These are phyloP conservation scores for Aspergillus chevalieri DNA, from an alignment of 2,329 filamentous ascomycete genomes.

Conservation along the genomic window DNA sequence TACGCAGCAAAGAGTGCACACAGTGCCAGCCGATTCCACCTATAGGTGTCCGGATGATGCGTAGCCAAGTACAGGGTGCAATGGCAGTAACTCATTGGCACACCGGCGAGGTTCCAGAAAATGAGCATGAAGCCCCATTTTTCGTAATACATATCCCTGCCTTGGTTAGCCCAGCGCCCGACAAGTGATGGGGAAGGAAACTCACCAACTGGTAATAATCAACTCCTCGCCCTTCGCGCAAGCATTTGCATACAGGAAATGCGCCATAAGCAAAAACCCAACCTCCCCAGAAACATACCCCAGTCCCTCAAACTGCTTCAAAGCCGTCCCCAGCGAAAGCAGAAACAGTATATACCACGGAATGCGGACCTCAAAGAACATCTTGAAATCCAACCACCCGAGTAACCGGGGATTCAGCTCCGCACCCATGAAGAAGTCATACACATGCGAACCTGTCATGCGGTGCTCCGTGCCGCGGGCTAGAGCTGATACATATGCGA, in stretches of 20 bases:
- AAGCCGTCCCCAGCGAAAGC: slow-evolving; percentile 64
- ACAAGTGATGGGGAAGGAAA: neutral
- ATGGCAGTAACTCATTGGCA: slow-evolving; percentile 86
- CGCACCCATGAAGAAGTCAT: slow-evolving; percentile 87
- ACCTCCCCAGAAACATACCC: slow-evolving; percentile 81
- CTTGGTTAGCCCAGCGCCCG: neutral
- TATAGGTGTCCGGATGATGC: slow-evolving; percentile 69
- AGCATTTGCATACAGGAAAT: slow-evolving; percentile 85
- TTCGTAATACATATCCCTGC: slow-evolving; percentile 84
- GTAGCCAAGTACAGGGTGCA: slow-evolving; percentile 83
- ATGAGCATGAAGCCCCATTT: slow-evolving; percentile 97
- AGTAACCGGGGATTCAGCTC: slow-evolving; percentile 82
- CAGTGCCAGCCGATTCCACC: slow-evolving; percentile 64
- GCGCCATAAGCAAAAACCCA: slow-evolving; percentile 74
- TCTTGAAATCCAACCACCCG: slow-evolving; percentile 79
- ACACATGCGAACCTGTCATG: slow-evolving; percentile 75
- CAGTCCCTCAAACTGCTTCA: slow-evolving; percentile 73
- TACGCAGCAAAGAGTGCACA: slow-evolving; percentile 61
- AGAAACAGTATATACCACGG: slow-evolving; percentile 91
- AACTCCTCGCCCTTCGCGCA: slow-evolving; percentile 87
- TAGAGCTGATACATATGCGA: slow-evolving; percentile 82
- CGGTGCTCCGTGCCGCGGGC: slow-evolving; percentile 75
- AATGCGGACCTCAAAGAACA: slow-evolving; percentile 90
- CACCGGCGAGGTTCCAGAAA: slow-evolving; percentile 92
- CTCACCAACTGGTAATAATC: slow-evolving; percentile 73